Conservation (phyloP, 306 rosid species). For the Quercus suber region DNA sequence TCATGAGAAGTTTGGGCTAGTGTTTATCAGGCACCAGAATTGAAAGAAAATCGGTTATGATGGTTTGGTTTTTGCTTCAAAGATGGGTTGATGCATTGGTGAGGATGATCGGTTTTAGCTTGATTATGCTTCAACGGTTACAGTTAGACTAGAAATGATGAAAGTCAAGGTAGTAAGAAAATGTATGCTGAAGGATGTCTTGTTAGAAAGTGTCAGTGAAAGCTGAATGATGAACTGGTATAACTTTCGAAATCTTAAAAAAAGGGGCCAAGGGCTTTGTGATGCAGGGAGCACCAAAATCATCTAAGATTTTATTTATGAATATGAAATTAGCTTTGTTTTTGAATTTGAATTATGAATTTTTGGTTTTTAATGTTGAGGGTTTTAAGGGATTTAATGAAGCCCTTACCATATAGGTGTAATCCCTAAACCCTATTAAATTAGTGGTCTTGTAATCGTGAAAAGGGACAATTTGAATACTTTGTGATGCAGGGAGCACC, state of each 20-base stretch:
- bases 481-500: no score
- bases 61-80: not conserved
- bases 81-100: not conserved
- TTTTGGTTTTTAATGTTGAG: no score
- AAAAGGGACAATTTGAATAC: no score
- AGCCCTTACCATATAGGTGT: no score
- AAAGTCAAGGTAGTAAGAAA: not conserved
- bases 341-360: no score
- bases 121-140: not conserved
- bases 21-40: not conserved
- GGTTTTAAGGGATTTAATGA: no score
- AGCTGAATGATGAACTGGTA: not conserved
- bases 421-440: no score
- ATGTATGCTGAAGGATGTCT: not conserved
- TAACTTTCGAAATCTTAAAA: not conserved
- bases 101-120: not conserved
- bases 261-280: not conserved
- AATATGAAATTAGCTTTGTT: no score
- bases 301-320: no score
- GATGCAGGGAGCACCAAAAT: no score
- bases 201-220: not conserved
- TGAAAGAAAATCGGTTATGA: not conserved
- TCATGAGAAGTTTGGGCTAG: not conserved
- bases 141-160: not conserved
- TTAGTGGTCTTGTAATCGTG: no score